phyloP scores from a whole-genome alignment of 139 green algal genomes.

The Ettlia oleoabundans region DNA sequence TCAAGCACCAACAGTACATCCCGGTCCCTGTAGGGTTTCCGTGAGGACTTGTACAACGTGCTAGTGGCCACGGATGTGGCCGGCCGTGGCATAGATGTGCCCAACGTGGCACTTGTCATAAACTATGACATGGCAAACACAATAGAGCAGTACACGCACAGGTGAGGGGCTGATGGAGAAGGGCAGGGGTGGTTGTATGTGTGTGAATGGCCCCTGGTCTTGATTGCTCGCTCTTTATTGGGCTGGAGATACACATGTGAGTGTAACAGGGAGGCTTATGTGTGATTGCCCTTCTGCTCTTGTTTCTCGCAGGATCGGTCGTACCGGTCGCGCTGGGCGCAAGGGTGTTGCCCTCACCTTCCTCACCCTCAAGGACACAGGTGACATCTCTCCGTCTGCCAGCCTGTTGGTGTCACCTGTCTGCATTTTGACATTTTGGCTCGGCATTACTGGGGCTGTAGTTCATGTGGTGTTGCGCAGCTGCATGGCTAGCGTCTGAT shows the following conservation, averaged over 20 bases:
- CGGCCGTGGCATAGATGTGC: conserved; percentile 96
- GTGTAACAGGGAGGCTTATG: background rate
- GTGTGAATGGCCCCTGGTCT: background rate
- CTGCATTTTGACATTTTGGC: background rate
- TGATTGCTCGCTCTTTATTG: background rate
- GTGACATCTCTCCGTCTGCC: background rate
- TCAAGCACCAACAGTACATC: too few species aligned
- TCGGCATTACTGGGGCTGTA: too few species aligned
- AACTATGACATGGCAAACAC: conserved; percentile 98
- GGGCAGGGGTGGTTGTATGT: background rate
- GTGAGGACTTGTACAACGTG: conserved; percentile 89
- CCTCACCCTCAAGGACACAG: conserved; percentile 71
- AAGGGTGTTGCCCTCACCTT: conserved; percentile 93
- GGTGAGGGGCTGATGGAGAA: conserved; percentile 1
- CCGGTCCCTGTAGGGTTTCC: conserved; percentile 75
- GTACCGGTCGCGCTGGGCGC: conserved; percentile 83
- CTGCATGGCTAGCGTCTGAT: too few species aligned
- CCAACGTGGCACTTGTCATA: conserved; percentile 87
- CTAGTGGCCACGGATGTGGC: conserved; percentile 98
- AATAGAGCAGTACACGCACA: conserved; percentile 98
- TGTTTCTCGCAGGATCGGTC: conserved; percentile 71
- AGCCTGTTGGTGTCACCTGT: background rate
- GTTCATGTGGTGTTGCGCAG: too few species aligned
- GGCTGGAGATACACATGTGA: background rate
- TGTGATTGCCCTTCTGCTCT: background rate